Evolutionary conservation across 495 filamentous ascomycete genomes (phyloP).

Genomic region (Penicillium argentinense): DNA sequence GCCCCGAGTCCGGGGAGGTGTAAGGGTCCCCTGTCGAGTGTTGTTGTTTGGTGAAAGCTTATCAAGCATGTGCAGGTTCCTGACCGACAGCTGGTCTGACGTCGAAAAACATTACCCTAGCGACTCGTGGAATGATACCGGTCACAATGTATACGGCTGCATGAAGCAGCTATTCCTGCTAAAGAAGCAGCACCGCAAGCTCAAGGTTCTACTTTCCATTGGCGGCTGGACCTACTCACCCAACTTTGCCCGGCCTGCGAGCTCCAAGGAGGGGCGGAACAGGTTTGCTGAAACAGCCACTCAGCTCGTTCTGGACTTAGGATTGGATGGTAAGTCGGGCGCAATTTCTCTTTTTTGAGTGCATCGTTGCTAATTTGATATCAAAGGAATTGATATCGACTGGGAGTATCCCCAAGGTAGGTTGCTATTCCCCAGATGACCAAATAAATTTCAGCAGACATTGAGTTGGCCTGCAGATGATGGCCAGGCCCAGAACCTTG

Average conservation of each 20-base stretch:
- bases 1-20: slow-evolving; percentile 74
- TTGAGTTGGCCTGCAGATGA: slow-evolving; percentile 36
- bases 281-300: slow-evolving; percentile 73
- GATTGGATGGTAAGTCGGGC: slow-evolving; percentile 51
- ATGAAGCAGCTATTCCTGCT: slow-evolving; percentile 91
- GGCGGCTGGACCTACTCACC: slow-evolving; percentile 94
- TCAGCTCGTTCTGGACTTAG: slow-evolving; percentile 64
- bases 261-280: slow-evolving; percentile 62
- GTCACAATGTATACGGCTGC: slow-evolving; percentile 57
- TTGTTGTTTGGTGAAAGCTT: background rate
- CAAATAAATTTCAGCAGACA: background rate
- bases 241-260: slow-evolving; percentile 73
- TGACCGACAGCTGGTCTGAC: slow-evolving; percentile 86
- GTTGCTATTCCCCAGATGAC: background rate
- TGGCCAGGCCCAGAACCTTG: slow-evolving; percentile 64
- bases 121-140: slow-evolving; percentile 48
- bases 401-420: slow-evolving; percentile 58
- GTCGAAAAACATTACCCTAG: slow-evolving; percentile 75
- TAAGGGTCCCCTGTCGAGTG: slow-evolving; percentile 33
- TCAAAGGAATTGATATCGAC: slow-evolving; percentile 58
- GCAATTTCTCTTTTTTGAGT: background rate
- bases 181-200: slow-evolving; percentile 82
- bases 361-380: background rate
- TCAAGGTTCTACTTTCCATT: slow-evolving; percentile 91
- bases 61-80: slow-evolving; percentile 42